A percentile compares a stretch with the other conserved stretches of the same genome.
phyloP scores from a whole-genome alignment of 192 early-diverging fungal species.

The Backusella circina region DNA sequence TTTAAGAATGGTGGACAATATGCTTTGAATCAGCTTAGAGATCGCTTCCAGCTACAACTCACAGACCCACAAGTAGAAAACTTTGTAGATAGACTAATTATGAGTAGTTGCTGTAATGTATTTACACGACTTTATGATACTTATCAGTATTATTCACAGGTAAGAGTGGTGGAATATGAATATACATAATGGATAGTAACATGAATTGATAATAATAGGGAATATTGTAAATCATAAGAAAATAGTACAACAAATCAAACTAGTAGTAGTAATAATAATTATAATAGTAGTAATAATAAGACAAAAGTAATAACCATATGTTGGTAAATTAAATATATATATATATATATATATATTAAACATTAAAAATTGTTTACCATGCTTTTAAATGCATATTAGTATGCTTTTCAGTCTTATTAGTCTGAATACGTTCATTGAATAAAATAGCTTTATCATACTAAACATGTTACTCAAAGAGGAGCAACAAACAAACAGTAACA shows the following conservation, averaged over 20 bases:
- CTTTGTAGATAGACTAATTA: constrained; percentile 82
- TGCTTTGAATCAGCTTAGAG: constrained; percentile 68
- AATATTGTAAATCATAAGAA: not conserved
- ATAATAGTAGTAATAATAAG: not conserved
- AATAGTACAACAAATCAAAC: not conserved
- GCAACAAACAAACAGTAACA: too few species aligned
- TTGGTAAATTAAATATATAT: not conserved
- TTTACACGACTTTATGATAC: constrained; percentile 95
- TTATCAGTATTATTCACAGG: constrained; percentile 95
- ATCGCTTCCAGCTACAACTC: constrained; percentile 80
- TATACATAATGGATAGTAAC: too few species aligned
- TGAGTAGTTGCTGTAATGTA: constrained; percentile 84
- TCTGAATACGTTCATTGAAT: too few species aligned
- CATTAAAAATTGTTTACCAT: not conserved
- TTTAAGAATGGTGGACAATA: constrained; percentile 59
- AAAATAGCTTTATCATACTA: too few species aligned
- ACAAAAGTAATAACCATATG: not conserved
- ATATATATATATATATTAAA: not conserved
- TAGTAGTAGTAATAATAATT: not conserved
- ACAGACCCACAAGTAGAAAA: constrained; percentile 86
- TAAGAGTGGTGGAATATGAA: not conserved
- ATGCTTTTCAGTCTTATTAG: too few species aligned
- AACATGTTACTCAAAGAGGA: too few species aligned
- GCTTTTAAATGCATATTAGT: not conserved
- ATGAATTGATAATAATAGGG: not conserved